Evolutionary conservation across 441 rosid genomes (phyloP), one percentile per base, ranked within the genome.

Genomic region (Viola pubescens): DNA sequence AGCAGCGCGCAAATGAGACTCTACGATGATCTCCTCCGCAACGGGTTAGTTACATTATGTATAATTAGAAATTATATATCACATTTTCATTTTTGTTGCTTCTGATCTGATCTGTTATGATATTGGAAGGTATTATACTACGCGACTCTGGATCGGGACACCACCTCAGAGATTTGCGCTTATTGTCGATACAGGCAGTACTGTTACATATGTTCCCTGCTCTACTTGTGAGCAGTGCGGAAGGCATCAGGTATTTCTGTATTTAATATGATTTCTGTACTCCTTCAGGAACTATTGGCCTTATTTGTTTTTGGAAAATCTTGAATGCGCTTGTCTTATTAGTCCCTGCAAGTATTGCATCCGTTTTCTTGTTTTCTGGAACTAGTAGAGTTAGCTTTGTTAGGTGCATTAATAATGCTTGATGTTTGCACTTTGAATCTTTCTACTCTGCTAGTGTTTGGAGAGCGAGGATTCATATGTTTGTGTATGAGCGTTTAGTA

Each of bases 81-180:
- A 42, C 44, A 9, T 40, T 8, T 7, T 39, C 7, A 2, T 50
- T 26, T n/a, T 4, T 9, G n/a, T 67, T 34, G 2, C 19, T 48
- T 52, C 2, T 8, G 11, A 13, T 63, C 8, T 62, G 41, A 45
- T 11, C 34, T 39, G 13, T 46, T 46, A 5, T 46, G 9, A 26
- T 46, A 8, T 9, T 46, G 49, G 11, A 8, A 46, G 97, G 64
- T 92, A 92, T 70, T 92, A 92, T 37, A 84, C 98, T 8, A 84
- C 96, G 50, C 66, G 92, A 74, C 82, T 92, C 5, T 86, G 83
- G 91, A 89, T 92, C 77, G 97, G 97, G 53, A 86, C 97, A 14
- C 98, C 97, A 2, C 95, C 98, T 5, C 98, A 92, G 74, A 79
- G 50, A 68, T 92, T 92, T 67, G 92, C 97, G n/a, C 86, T 92